These are phyloP conservation scores for Xylariaceae sp. DNA, from an alignment of 2,329 filamentous ascomycete species.

Conservation along the genomic window DNA sequence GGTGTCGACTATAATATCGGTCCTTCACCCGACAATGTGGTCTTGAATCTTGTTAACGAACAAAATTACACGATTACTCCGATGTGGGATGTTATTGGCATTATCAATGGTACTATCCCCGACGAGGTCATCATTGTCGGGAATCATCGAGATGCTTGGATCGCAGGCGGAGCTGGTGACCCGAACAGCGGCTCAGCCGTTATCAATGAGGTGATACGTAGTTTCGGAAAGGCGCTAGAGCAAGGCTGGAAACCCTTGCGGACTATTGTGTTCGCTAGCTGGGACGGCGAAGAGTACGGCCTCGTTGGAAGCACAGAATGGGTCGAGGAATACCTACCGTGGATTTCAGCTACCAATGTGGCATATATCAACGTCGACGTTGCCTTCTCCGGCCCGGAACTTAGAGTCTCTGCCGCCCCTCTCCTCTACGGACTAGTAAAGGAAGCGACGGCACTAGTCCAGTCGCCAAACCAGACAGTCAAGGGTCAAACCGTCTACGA, in stretches of 20 bases:
- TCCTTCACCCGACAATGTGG: slow-evolving; percentile 68
- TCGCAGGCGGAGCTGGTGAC: slow-evolving; percentile 76
- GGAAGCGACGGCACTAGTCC: slow-evolving; percentile 60
- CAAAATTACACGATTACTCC: slow-evolving; percentile 80
- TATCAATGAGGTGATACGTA: slow-evolving; percentile 71
- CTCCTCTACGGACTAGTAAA: slow-evolving; percentile 70
- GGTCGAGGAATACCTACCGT: slow-evolving; percentile 85
- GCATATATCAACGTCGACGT: slow-evolving; percentile 87
- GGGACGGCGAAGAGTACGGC: slow-evolving; percentile 83
- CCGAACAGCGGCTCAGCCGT: slow-evolving; percentile 80
- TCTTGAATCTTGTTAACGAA: slow-evolving; percentile 70
- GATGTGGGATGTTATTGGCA: slow-evolving; percentile 86
- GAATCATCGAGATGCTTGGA: slow-evolving; percentile 91
- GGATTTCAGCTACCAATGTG: slow-evolving; percentile 68
- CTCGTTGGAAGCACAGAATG: slow-evolving; percentile 85
- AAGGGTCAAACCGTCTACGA: slow-evolving; percentile 67
- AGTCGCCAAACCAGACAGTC: slow-evolving; percentile 70
- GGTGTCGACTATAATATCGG: slow-evolving; percentile 83
- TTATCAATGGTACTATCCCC: slow-evolving; percentile 81
- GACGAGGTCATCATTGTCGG: slow-evolving; percentile 86
- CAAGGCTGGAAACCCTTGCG: slow-evolving; percentile 79
- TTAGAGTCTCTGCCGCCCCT: slow-evolving; percentile 65
- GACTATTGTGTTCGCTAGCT: slow-evolving; percentile 85
- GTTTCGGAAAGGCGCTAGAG: slow-evolving; percentile 65
- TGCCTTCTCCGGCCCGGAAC: slow-evolving; percentile 61